Base-by-base conservation (phyloP, 2,329 filamentous ascomycete genomes). In the Penicillium sp. region DNA sequence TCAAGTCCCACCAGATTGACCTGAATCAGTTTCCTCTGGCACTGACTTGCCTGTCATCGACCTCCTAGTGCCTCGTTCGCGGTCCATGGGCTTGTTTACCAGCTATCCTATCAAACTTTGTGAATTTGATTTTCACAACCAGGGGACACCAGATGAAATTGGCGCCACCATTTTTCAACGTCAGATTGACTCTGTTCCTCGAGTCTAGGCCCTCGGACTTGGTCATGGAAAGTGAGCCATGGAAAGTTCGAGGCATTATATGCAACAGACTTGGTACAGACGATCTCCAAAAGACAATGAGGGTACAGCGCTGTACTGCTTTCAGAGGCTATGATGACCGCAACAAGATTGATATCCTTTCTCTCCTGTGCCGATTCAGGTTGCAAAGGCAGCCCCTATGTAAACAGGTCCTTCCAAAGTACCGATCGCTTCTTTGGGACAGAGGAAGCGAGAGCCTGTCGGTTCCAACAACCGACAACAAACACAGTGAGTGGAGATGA, bases 171-270 rank as follows among this genome's bases (percentile, higher is more conserved):
- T 57, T 36, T 16, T 47, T 23, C 36, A 58, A 61, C 62, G 62
- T 65, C 62, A 63, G 55, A 45, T 64, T 65, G 52, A 65, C 55
- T 56, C 54, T 54, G 43, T 31, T 45, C n/a, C 36, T n/a, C n/a
- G 15, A 52, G 57, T 57, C 59, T 64, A 56, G 61, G 47, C 55
- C 59, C 42, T 51, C 16, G 5, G 13, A 45, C n/a, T 24, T 33
- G 39, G n/a, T 42, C 23, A 52, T 45, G 26, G 23, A 26, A 24
- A 29, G 12, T 28, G 23, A 34, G n/a, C 29, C 28, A n/a, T 38
- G 24, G n/a, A 42, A 39, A 39, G 36, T 4, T 23, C 21, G n/a
- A 13, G 18, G 4, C 36, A 39, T 2, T 13, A 21, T 13, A 23
- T 6, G 16, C 16, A 21, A 13, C 36, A 39, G 18, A 39, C 36